A percentile compares a stretch with the other conserved stretches of the same genome.
Conservation (phyloP, 2,329 filamentous ascomycete species). For the Alternaria sp. region DNA sequence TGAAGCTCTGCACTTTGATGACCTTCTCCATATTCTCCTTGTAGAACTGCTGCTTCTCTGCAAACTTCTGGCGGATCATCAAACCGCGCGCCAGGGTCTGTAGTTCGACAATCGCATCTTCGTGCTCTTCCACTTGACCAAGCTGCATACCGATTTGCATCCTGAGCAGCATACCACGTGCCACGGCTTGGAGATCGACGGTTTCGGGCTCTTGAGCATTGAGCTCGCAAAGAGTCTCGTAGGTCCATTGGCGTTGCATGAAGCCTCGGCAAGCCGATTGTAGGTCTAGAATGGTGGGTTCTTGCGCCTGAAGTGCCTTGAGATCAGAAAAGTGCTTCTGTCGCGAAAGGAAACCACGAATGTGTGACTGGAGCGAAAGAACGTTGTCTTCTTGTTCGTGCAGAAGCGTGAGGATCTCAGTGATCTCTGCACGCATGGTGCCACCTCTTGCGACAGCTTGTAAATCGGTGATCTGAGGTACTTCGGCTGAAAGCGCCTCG, state of each 20-base stretch:
- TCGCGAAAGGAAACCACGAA: conserved; percentile 56
- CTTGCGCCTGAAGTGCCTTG: conserved; percentile 64
- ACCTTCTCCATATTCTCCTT: conserved; percentile 98
- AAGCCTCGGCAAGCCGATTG: conserved; percentile 73
- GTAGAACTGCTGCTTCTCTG: conserved; percentile 86
- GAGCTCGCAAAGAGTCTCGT: conserved; percentile 71
- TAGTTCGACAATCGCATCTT: conserved; percentile 75
- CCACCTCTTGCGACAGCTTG: conserved; percentile 51
- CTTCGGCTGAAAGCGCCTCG: conserved; percentile 41
- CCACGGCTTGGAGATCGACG: conserved; percentile 73
- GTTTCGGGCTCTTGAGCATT: conserved; percentile 71
- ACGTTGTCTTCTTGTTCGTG: conserved; percentile 52
- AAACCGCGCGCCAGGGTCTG: conserved; percentile 77
- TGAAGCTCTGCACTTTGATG: conserved; percentile 97
- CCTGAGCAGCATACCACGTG: conserved; percentile 79
- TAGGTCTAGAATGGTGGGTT: conserved; percentile 63
- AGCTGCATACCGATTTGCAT: conserved; percentile 76
- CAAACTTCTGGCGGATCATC: conserved; percentile 75
- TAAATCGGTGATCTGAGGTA: conserved; percentile 41
- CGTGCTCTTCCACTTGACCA: conserved; percentile 79
- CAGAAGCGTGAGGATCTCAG: conserved; percentile 49
- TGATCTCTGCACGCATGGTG: conserved; percentile 38
- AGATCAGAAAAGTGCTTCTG: conserved; percentile 54
- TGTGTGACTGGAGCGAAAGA: conserved; percentile 59
- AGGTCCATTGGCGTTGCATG: conserved; percentile 66